phyloP scores from a whole-genome alignment of 768 basidiomycete genomes.

The Pleurotus pulmonarius region DNA sequence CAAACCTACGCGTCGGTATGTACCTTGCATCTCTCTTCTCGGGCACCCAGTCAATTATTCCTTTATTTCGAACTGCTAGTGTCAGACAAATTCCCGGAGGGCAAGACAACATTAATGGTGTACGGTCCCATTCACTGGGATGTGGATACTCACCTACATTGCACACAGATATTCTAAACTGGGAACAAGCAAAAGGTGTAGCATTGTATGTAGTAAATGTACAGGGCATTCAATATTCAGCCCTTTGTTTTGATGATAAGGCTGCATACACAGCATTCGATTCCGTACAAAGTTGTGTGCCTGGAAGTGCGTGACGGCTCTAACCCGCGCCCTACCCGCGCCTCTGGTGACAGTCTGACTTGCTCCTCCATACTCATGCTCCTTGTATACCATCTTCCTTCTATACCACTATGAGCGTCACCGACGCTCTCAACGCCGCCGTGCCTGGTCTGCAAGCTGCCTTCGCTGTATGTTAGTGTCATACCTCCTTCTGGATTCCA shows the following conservation, averaged over 20 bases:
- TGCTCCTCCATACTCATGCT: background rate
- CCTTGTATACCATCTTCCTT: slow-evolving; percentile 1
- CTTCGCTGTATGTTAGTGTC: slow-evolving; percentile 20
- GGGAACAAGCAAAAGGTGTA: too few relatives aligned
- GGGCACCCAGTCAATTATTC: background rate
- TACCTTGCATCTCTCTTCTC: slow-evolving; percentile 1
- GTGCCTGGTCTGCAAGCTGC: slow-evolving; percentile 26
- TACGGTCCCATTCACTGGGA: slow-evolving; percentile 16
- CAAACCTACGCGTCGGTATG: slow-evolving; percentile 67
- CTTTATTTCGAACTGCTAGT: slow-evolving; percentile 27
- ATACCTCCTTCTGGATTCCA: slow-evolving; percentile 1
- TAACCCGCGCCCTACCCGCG: too few relatives aligned
- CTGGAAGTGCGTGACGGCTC: too few relatives aligned
- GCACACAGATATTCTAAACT: slow-evolving; percentile 18
- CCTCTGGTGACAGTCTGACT: background rate
- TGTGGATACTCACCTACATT: background rate
- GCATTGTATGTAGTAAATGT: too few relatives aligned
- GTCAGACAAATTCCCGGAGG: slow-evolving; percentile 71
- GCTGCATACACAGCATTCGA: too few relatives aligned
- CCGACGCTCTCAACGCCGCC: background rate
- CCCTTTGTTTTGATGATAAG: too few relatives aligned
- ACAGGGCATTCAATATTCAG: too few relatives aligned
- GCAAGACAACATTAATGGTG: slow-evolving; percentile 50
- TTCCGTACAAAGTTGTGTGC: too few relatives aligned
- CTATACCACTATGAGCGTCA: background rate